These are phyloP conservation scores for Basipetospora chlamydospora DNA, from an alignment of 2,329 filamentous ascomycete species.

Conservation along the genomic window DNA sequence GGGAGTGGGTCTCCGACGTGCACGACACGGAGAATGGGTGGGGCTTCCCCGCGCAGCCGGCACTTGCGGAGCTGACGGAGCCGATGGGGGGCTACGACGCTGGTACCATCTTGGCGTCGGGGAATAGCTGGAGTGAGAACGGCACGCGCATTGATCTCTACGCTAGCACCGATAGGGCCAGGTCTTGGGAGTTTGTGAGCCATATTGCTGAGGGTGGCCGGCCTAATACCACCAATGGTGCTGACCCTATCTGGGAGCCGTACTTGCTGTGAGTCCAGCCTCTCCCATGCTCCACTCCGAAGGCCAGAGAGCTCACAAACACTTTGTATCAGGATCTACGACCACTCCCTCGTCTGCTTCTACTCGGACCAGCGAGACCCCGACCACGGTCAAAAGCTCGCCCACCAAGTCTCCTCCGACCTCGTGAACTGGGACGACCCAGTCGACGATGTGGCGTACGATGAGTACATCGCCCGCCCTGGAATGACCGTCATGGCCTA, in stretches of 20 bases:
- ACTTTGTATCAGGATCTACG: conserved; percentile 36
- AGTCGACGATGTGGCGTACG: conserved; percentile 49
- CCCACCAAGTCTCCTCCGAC: conserved; percentile 47
- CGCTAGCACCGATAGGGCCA: conserved; percentile 43
- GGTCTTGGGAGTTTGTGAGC: conserved; percentile 52
- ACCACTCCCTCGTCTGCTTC: conserved; percentile 49
- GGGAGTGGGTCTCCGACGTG: conserved; percentile 48
- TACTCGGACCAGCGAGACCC: conserved; percentile 59
- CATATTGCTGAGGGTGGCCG: conserved; percentile 47
- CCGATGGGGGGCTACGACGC: conserved; percentile 40
- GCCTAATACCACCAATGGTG: conserved; percentile 39
- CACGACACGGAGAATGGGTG: conserved; percentile 48
- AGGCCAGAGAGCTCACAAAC: too few relatives aligned
- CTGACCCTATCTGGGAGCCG: conserved; percentile 60
- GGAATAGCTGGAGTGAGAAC: conserved; percentile 43
- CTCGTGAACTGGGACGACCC: conserved; percentile 42
- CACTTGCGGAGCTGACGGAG: conserved; percentile 48
- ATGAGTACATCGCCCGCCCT: conserved; percentile 36
- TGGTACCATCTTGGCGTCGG: conserved; percentile 49
- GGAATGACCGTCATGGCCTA: conserved; percentile 51
- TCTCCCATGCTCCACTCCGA: too few relatives aligned
- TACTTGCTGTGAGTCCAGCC: conserved; percentile 44
- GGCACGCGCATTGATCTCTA: conserved; percentile 57
- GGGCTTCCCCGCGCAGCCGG: conserved; percentile 55
- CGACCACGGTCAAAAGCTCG: conserved; percentile 53